Percentiles rank a stretch among this genome's conserved stretches.
phyloP scores from a whole-genome alignment of 176 grass and related monocot species.

The Oryza punctata region DNA sequence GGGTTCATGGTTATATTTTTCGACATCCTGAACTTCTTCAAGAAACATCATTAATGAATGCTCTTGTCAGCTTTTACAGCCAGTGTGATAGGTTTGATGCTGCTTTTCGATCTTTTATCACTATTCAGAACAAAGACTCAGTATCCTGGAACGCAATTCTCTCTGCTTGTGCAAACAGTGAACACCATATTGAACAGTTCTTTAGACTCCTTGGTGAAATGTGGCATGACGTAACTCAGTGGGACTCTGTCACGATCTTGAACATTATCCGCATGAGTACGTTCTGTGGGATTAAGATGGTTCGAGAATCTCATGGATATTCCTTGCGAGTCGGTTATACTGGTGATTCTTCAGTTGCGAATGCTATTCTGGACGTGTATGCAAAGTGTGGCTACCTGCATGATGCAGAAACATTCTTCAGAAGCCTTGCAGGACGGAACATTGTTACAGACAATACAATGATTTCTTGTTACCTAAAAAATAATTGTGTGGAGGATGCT shows the following conservation, averaged over 20 bases:
- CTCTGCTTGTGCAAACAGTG: constrained; percentile 48
- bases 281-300: constrained; percentile 47
- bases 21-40: constrained; percentile 31
- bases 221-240: constrained; percentile 35
- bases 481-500: constrained; percentile 48
- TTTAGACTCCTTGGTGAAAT: constrained; percentile 56
- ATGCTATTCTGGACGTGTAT: constrained; percentile 74
- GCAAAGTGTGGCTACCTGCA: constrained; percentile 59
- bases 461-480: constrained; percentile 67
- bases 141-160: constrained; percentile 82
- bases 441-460: constrained; percentile 63
- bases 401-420: constrained; percentile 51
- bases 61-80: constrained; percentile 69
- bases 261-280: constrained; percentile 50
- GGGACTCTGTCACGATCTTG: constrained; percentile 58
- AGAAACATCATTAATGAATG: constrained; percentile 65
- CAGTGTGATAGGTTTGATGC: constrained; percentile 56
- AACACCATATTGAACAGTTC: constrained; percentile 40
- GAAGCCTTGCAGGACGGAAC: constrained; percentile 39
- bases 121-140: constrained; percentile 50
- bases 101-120: constrained; percentile 45
- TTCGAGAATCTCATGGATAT: constrained; percentile 64
- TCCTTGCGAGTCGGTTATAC: constrained; percentile 55
- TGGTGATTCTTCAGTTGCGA: constrained; percentile 48
- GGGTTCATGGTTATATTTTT: constrained; percentile 62